Base-by-base conservation (phyloP, 768 basidiomycete species). In the Tylopilus felleus region DNA sequence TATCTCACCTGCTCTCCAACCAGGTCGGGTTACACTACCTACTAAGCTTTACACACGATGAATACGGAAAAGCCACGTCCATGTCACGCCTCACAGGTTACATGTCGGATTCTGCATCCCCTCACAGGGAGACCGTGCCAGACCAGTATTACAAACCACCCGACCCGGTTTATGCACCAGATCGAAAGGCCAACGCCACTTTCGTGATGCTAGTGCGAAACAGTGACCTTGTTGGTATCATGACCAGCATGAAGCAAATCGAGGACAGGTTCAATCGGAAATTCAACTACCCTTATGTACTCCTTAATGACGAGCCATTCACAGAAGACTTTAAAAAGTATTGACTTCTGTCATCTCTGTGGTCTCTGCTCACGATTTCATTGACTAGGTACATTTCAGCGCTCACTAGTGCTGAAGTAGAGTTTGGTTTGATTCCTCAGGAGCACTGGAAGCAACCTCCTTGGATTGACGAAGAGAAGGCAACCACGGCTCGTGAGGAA, bases 191-290 rank as follows among this genome's bases (percentile, higher is more conserved):
- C 3, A 93, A 90, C 65, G 92, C 92, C 23, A 83, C 81, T 4
- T 86, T 93, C 65, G 91, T 92, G 46, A 80, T 92, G 60, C 81
- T 98, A 41, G 85, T 81, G 36, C 77, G 86, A 39, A 90, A 90
- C 64, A 71, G 73, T 29, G 88, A 90, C 55, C 59, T 86, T 8
- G 58, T 77, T n/a, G 77, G 78, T 17, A 80, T 85, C 41, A 70
- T 88, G 49, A 71, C 73, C 36, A 86, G 85, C 58, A 83, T 93
- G 60, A 80, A 80, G 57, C 80, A 88, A 67, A 71, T 93, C 72
- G 96, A 98, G 72, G 87, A 91, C 65, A 76, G 88, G 38, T 97
- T 97, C 74, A 98, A 98, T 71, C 73, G 76, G 41, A 80, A 77
- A 56, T 88, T 82, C 60, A 77, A 80, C 21, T 96, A 97, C 64